Evolutionary conservation across 1,284 basidiomycete species (phyloP), one percentile per base, ranked within the genome.

Genomic region (Leccinum griseonigrum): DNA sequence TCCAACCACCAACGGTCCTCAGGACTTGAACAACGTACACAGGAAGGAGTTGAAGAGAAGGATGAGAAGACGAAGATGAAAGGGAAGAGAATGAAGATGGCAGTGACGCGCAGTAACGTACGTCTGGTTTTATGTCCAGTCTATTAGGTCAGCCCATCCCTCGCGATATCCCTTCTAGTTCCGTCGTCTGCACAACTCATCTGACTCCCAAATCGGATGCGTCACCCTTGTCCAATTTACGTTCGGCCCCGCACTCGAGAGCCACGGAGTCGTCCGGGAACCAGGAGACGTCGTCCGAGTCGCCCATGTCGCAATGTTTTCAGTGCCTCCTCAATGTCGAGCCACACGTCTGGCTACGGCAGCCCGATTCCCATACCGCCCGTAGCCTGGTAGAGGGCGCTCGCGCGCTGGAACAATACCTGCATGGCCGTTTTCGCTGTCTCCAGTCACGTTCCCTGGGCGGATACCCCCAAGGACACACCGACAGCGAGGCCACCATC

Each of bases 121-220:
- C 83, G 1, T 90, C 88, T 3, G 88, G 84, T 18, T 92, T 90
- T 4, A 85, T 92, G 84, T 91, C 90, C 5, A 88, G 86, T 67
- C 81, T 92, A 6, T 38, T 38, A 16, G 91, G 90, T 2, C 86
- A 87, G n/a, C 90, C 89, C 1, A 78, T 92, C 57, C 76, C 18
- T 85, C 87, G 5, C 82, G 87, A 1, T 90, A 88, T 70, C 90
- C 88, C 4, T 90, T 91, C 80, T 80, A 84, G 61, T 84, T 85
- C 75, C 83, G 86, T 29, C 80, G 81, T 9, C 85, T 85, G 22
- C 69, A 71, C 31, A 62, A 69, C 73, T 8, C 73, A 68, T 61
- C 74, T 74, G 14, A 70, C 80, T n/a, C 73, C 74, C 54, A 73
- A 74, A 53, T 74, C 73, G 29, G 73, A 72, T 10, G 66, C 69